These are phyloP conservation scores for Aphanomyces astaci DNA, from an alignment of 352 stramenopile genomes.

Conservation along the genomic window DNA sequence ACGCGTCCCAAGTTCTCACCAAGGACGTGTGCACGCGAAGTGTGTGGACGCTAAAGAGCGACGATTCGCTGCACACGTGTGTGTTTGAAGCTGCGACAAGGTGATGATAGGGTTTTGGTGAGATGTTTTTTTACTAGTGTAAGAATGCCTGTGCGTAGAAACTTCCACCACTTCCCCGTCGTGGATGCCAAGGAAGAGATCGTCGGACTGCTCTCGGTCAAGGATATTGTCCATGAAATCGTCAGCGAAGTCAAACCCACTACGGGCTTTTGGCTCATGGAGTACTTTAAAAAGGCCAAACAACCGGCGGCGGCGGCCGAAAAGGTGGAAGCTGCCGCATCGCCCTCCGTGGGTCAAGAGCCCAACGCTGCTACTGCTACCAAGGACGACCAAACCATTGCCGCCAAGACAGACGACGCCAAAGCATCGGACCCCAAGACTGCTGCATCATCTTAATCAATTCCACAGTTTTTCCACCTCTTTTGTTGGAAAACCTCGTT, in stretches of 20 bases:
- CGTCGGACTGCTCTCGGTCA: constrained; percentile 72
- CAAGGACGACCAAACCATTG: no score
- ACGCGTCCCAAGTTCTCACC: constrained; percentile 43
- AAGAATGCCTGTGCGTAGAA: constrained; percentile 1
- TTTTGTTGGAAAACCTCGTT: no score
- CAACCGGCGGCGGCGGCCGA: constrained; percentile 28
- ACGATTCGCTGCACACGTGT: constrained; percentile 73
- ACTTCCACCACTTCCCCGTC: constrained; percentile 79
- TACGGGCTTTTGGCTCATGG: constrained; percentile 69
- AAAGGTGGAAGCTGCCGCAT: background rate
- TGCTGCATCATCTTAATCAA: background rate
- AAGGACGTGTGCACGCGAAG: constrained; percentile 58
- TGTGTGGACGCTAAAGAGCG: constrained; percentile 52
- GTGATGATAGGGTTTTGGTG: no score
- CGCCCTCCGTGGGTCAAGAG: constrained; percentile 38
- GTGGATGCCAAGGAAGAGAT: constrained; percentile 64
- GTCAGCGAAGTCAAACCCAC: constrained; percentile 66
- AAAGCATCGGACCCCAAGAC: background rate
- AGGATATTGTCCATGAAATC: constrained; percentile 81
- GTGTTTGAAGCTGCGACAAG: constrained; percentile 56
- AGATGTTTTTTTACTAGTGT: background rate
- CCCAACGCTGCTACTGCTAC: constrained; percentile 18
- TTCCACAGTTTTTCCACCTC: no score
- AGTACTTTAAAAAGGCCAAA: constrained; percentile 73
- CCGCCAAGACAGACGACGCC: constrained; percentile 14